These are phyloP conservation scores for Immersiporthe knoxdaviesiana DNA, from an alignment of 2,329 filamentous ascomycete species.

Conservation along the genomic window DNA sequence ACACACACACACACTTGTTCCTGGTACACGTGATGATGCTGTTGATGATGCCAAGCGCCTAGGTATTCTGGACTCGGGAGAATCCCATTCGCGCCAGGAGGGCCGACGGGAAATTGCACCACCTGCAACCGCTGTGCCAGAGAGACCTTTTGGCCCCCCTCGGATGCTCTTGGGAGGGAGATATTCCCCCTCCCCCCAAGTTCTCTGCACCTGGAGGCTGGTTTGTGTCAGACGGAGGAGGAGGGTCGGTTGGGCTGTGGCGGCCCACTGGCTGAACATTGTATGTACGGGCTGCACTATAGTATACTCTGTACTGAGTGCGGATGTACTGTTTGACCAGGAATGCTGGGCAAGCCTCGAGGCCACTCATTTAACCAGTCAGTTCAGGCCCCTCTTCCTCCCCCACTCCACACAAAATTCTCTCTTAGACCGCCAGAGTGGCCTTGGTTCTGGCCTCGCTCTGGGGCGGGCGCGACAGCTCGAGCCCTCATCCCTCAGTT, in stretches of 20 bases:
- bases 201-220: background rate
- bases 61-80: slow-evolving; percentile 6
- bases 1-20: background rate
- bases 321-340: background rate
- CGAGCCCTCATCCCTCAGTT: background rate
- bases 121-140: background rate
- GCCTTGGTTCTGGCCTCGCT: background rate
- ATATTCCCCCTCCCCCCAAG: too few relatives aligned
- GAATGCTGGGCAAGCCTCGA: background rate
- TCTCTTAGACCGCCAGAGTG: background rate
- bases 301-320: too few relatives aligned
- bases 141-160: background rate
- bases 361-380: background rate
- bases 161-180: background rate
- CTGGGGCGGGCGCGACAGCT: background rate
- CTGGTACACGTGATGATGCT: background rate
- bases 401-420: background rate
- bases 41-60: slow-evolving; percentile 8
- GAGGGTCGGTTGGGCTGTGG: background rate
- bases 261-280: background rate
- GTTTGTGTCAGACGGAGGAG: background rate
- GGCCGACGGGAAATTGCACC: slow-evolving; percentile 1
- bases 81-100: slow-evolving; percentile 5
- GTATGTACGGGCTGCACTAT: too few relatives aligned
- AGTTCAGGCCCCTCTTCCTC: background rate